Evolutionary conservation across 108 stramenopile genomes (phyloP).

Genomic region (Skeletonema costatum): DNA sequence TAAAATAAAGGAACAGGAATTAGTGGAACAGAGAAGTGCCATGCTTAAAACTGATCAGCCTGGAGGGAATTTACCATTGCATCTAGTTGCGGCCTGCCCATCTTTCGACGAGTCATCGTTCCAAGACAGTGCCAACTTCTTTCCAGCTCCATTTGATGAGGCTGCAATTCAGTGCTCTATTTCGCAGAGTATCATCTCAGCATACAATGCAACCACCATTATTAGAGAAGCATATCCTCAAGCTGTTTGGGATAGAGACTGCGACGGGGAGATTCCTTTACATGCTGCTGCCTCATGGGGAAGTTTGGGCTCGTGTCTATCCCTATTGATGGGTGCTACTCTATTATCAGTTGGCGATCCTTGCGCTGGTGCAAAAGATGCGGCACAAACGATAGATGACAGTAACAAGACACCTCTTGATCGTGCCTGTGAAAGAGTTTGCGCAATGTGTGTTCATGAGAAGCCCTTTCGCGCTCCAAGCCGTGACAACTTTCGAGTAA

Average conservation of each 20-base stretch:
- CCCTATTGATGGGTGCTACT: conserved; percentile 12
- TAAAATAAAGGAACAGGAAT: neutral
- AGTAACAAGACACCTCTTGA: conserved; percentile 26
- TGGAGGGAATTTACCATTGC: conserved; percentile 25
- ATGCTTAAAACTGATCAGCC: conserved; percentile 28
- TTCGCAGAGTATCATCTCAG: conserved; percentile 22
- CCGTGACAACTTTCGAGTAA: conserved; percentile 3
- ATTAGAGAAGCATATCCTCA: conserved; percentile 20
- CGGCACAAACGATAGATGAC: conserved; percentile 19
- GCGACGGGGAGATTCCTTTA: conserved; percentile 36
- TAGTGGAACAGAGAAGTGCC: neutral
- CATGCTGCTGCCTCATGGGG: conserved; percentile 43
- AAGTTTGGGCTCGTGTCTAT: conserved; percentile 23
- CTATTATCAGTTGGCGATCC: neutral
- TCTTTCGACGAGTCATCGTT: conserved; percentile 20
- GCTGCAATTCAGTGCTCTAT: neutral
- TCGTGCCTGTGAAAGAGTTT: conserved; percentile 34
- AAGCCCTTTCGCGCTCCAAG: neutral
- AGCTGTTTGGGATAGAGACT: conserved; percentile 39
- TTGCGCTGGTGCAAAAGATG: neutral
- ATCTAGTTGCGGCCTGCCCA: conserved; percentile 32
- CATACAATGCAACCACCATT: conserved; percentile 21
- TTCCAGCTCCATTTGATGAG: neutral
- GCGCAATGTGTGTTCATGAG: conserved; percentile 10
- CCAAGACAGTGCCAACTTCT: neutral